phyloP scores from a whole-genome alignment of 495 filamentous ascomycete species.

The Tetracladium marchalianum region DNA sequence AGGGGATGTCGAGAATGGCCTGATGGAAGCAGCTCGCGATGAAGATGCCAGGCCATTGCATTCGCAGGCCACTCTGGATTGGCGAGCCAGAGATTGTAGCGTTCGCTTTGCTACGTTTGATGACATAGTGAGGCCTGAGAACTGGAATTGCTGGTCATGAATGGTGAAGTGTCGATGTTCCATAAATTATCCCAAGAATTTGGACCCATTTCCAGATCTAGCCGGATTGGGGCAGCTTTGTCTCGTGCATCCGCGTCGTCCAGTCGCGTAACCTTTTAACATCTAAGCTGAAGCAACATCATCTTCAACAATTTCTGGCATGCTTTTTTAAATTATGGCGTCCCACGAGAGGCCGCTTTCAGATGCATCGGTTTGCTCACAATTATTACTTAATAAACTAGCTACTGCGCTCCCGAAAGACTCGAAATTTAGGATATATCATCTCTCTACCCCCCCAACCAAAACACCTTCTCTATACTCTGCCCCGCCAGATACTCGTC shows the following conservation, averaged over 20 bases:
- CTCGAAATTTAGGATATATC: slow-evolving; percentile 64
- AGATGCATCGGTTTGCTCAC: slow-evolving; percentile 14
- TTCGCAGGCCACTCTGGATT: slow-evolving; percentile 5
- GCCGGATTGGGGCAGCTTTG: too few species aligned
- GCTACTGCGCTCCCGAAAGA: slow-evolving; percentile 61
- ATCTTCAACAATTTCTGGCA: slow-evolving; percentile 17
- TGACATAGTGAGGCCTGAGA: slow-evolving; percentile 10
- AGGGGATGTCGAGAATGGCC: slow-evolving; percentile 12
- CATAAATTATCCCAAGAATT: too few species aligned
- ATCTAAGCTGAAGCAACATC: slow-evolving; percentile 5
- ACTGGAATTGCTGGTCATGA: background rate
- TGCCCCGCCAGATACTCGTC: slow-evolving; percentile 57
- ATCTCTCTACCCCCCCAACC: slow-evolving; percentile 78
- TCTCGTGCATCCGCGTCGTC: too few species aligned
- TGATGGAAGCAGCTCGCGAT: slow-evolving; percentile 1
- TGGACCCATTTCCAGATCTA: too few species aligned
- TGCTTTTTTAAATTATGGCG: slow-evolving; percentile 15
- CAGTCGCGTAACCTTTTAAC: background rate
- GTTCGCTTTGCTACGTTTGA: slow-evolving; percentile 11
- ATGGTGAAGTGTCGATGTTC: too few species aligned
- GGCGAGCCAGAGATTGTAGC: slow-evolving; percentile 5
- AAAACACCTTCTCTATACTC: slow-evolving; percentile 64
- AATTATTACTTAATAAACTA: slow-evolving; percentile 39
- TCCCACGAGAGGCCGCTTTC: slow-evolving; percentile 15
- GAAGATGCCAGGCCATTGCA: slow-evolving; percentile 1